These are phyloP conservation scores for Pythium aquatile DNA, from an alignment of 352 stramenopile genomes.

Conservation along the genomic window DNA sequence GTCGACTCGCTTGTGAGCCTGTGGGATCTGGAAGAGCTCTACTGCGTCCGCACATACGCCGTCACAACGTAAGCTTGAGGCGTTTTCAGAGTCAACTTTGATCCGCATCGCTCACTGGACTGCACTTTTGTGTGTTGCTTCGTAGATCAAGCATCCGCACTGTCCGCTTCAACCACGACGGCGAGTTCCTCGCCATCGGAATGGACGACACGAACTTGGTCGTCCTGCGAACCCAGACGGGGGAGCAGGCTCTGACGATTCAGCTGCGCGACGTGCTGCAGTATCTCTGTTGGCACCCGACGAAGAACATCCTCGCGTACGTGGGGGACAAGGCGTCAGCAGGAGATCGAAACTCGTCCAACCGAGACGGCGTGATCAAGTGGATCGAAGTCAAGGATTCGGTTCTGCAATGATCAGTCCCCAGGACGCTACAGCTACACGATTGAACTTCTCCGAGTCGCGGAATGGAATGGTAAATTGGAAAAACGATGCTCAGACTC, in stretches of 20 bases:
- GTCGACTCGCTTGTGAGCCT: constrained; percentile 82
- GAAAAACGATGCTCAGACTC: neutral
- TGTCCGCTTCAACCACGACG: constrained; percentile 78
- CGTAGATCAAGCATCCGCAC: constrained; percentile 72
- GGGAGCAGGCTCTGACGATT: constrained; percentile 55
- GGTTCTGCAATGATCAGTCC: constrained; percentile 1
- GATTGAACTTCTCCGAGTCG: neutral
- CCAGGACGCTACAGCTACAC: neutral
- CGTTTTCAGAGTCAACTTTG: neutral
- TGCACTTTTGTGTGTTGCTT: neutral
- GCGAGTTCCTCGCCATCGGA: constrained; percentile 67
- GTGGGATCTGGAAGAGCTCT: constrained; percentile 86
- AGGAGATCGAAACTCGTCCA: constrained; percentile 65
- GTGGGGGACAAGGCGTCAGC: constrained; percentile 73
- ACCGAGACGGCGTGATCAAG: constrained; percentile 84
- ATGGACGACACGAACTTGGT: constrained; percentile 75
- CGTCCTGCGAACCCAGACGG: constrained; percentile 61
- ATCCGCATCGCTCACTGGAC: neutral
- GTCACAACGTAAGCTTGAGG: constrained; percentile 61
- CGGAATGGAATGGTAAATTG: neutral
- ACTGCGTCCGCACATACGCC: constrained; percentile 80
- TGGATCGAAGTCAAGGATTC: constrained; percentile 64
- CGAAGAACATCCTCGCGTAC: constrained; percentile 80
- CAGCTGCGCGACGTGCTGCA: constrained; percentile 70
- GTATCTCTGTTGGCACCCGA: constrained; percentile 82